phyloP scores from a whole-genome alignment of 1,139 yeast species.

The Candida buenavistaensis region DNA sequence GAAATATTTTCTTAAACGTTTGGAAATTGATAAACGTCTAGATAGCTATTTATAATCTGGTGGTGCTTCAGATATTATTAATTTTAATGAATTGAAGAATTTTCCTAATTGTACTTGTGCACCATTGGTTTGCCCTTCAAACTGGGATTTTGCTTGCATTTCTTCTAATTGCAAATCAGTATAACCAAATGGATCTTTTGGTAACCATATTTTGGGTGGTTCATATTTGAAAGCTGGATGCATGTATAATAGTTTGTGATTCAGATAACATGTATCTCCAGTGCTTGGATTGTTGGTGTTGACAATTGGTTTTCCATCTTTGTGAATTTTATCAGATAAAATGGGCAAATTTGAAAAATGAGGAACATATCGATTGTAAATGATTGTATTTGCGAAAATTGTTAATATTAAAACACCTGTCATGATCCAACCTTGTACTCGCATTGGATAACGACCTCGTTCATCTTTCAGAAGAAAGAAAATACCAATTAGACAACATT shows the following conservation, averaged over 20 bases:
- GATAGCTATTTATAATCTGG: slow-evolving; percentile 35
- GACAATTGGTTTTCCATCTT: slow-evolving; percentile 3
- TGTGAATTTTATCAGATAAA: slow-evolving; percentile 18
- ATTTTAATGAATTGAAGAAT: slow-evolving; percentile 15
- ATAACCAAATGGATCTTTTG: slow-evolving; percentile 25
- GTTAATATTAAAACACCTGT: slow-evolving; percentile 37
- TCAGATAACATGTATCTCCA: slow-evolving; percentile 16
- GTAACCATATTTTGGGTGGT: slow-evolving; percentile 36
- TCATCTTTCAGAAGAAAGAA: slow-evolving; percentile 59
- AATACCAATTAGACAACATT: slow-evolving; percentile 72
- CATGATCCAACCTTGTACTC: slow-evolving; percentile 49
- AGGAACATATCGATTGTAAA: slow-evolving; percentile 28
- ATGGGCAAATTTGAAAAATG: slow-evolving; percentile 34
- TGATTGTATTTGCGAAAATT: slow-evolving; percentile 32
- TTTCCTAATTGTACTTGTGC: slow-evolving; percentile 23
- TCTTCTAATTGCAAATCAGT: slow-evolving; percentile 16
- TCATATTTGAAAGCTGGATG: slow-evolving; percentile 39
- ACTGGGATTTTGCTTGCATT: slow-evolving; percentile 13
- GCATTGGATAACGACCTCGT: slow-evolving; percentile 32
- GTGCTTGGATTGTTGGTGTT: slow-evolving; percentile 2
- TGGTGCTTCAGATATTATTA: slow-evolving; percentile 33
- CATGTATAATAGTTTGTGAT: slow-evolving; percentile 24
- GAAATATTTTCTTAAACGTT: slow-evolving; percentile 21
- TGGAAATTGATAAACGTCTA: slow-evolving; percentile 25
- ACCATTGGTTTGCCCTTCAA: slow-evolving; percentile 29